These are phyloP conservation scores for Dictyostelium capitatum DNA, from an alignment of 78 protist genomes.

Conservation along the genomic window DNA sequence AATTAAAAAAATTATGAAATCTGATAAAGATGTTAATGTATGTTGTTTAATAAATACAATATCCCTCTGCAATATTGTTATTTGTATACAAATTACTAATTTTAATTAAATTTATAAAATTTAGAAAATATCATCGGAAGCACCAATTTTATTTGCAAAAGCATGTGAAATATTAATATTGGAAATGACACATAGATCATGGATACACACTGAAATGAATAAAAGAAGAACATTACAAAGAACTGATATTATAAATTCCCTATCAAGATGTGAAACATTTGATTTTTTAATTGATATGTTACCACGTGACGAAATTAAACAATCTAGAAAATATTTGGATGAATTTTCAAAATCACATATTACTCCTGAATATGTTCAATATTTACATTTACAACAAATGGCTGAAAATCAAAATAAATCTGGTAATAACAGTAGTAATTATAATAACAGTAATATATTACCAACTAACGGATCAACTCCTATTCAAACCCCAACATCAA, in stretches of 20 bases:
- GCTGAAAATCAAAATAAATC: constrained; percentile 12
- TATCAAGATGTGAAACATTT: constrained; percentile 86
- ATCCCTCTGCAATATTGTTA: no score
- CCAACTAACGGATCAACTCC: no score
- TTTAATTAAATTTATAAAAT: no score
- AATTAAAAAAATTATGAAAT: constrained; percentile 91
- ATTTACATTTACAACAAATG: constrained; percentile 9
- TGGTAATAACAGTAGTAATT: not conserved
- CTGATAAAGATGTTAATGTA: constrained; percentile 89
- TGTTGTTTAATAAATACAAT: no score
- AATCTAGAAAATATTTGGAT: constrained; percentile 26
- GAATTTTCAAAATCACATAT: not conserved
- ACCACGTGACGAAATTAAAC: constrained; percentile 87
- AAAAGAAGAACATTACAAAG: constrained; percentile 90
- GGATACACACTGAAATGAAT: constrained; percentile 88
- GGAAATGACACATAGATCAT: constrained; percentile 90
- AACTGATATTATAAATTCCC: constrained; percentile 89
- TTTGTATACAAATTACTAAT: not conserved
- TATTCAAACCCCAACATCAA: no score
- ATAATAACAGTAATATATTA: not conserved
- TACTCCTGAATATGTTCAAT: constrained; percentile 12
- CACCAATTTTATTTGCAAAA: constrained; percentile 91
- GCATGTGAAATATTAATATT: constrained; percentile 93
- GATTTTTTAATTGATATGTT: constrained; percentile 94
- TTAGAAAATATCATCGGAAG: constrained; percentile 74